phyloP scores from a whole-genome alignment of 306 rosid species.

The Biancaea sappan region DNA sequence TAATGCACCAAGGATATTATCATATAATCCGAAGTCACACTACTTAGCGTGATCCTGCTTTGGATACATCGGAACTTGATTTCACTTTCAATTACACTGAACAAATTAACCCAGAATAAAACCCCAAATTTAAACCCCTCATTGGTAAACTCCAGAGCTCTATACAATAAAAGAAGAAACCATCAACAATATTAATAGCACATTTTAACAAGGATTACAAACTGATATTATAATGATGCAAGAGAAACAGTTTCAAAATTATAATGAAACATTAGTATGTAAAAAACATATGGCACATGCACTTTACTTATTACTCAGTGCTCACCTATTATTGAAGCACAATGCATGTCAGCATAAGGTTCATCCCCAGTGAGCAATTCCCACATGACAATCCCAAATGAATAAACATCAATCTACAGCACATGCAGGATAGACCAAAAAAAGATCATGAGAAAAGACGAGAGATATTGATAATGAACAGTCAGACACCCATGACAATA shows the following conservation, averaged over 20 bases:
- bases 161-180: neutral
- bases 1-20: neutral
- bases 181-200: slow-evolving; percentile 2
- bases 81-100: neutral
- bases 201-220: slow-evolving; percentile 14
- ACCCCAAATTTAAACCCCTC: no score
- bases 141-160: no score
- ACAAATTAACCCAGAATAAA: no score
- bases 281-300: slow-evolving; percentile 23
- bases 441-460: slow-evolving; percentile 32
- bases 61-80: neutral
- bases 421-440: slow-evolving; percentile 32
- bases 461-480: slow-evolving; percentile 12
- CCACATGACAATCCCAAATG: slow-evolving; percentile 99
- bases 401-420: slow-evolving; percentile 94
- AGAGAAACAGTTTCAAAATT: slow-evolving; percentile 1
- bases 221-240: neutral
- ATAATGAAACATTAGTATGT: neutral
- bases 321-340: slow-evolving; percentile 98
- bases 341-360: slow-evolving; percentile 96
- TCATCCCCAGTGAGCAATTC: slow-evolving; percentile 95
- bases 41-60: neutral
- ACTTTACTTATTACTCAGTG: slow-evolving; percentile 30
- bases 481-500: slow-evolving; percentile 27
- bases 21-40: neutral